phyloP scores from a whole-genome alignment of 73 alveolate species.

The Paramecium sonneborni region DNA sequence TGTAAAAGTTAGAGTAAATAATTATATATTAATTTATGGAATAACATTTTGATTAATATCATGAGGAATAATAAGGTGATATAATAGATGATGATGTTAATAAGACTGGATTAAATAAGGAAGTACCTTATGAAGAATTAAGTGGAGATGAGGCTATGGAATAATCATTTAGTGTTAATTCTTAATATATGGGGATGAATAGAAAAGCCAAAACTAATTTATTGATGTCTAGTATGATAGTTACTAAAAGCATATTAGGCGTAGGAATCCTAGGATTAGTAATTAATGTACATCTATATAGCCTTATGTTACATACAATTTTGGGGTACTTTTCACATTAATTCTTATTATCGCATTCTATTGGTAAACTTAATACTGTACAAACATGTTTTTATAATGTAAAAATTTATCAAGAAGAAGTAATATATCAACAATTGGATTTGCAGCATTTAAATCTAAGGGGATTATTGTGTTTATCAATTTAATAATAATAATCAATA shows the following conservation, averaged over 20 bases:
- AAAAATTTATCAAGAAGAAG: conserved; percentile 23
- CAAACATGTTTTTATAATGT: not conserved
- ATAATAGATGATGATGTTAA: no score
- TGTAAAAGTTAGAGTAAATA: no score
- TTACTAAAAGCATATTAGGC: conserved; percentile 37
- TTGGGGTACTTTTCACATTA: conserved; percentile 28
- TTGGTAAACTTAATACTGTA: conserved; percentile 10
- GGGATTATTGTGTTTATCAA: not conserved
- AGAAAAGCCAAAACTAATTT: not conserved
- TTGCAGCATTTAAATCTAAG: not conserved
- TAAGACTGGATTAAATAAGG: not conserved
- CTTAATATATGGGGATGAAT: not conserved
- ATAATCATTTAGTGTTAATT: conserved; percentile 22
- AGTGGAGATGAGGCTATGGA: conserved; percentile 52
- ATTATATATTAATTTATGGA: no score
- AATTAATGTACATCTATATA: not conserved
- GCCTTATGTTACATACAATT: conserved; percentile 42
- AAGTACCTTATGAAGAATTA: not conserved
- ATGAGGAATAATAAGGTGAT: not conserved
- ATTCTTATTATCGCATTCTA: not conserved
- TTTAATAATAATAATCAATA: conserved; percentile 16
- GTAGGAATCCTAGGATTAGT: conserved; percentile 56
- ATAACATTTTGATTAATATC: no score
- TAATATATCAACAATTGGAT: conserved; percentile 35
- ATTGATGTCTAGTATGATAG: not conserved